These are phyloP conservation scores for Russula virescens DNA, from an alignment of 768 basidiomycete species.

Conservation along the genomic window DNA sequence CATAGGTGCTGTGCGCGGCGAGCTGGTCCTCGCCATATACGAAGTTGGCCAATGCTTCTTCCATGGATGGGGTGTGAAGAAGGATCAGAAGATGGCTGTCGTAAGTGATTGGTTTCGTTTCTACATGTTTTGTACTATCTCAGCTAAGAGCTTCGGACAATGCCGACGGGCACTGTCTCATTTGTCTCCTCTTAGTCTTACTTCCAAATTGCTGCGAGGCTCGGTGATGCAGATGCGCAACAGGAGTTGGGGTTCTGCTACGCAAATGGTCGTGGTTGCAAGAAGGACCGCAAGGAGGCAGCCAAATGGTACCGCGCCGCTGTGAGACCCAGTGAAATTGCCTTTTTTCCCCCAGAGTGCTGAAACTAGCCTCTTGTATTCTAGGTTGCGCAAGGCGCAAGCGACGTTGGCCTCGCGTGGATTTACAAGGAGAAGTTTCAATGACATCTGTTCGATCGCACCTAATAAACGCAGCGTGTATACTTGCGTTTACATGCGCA, in stretches of 20 bases:
- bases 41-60: conserved; percentile 92
- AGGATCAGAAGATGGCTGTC: conserved; percentile 87
- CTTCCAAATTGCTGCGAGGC: conserved; percentile 72
- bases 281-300: conserved; percentile 80
- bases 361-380: neutral
- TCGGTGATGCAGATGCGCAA: conserved; percentile 87
- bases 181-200: conserved; percentile 52
- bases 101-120: conserved; percentile 38
- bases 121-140: neutral
- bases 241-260: conserved; percentile 80
- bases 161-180: neutral
- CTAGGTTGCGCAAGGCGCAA: conserved; percentile 63
- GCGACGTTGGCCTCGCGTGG: conserved; percentile 83
- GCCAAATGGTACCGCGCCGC: conserved; percentile 91
- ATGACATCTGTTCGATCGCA: conserved; percentile 15
- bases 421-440: conserved; percentile 85
- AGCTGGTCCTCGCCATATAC: conserved; percentile 83
- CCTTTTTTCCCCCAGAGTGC: neutral
- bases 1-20: conserved; percentile 51
- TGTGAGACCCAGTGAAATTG: conserved; percentile 35
- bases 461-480: neutral
- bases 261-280: conserved; percentile 82
- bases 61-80: conserved; percentile 84
- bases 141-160: neutral
- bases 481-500: no score